Percentiles rank a stretch among this genome's conserved stretches.
Evolutionary conservation across 2,329 filamentous ascomycete species (phyloP).

Genomic region (Cytospora schulzeri): DNA sequence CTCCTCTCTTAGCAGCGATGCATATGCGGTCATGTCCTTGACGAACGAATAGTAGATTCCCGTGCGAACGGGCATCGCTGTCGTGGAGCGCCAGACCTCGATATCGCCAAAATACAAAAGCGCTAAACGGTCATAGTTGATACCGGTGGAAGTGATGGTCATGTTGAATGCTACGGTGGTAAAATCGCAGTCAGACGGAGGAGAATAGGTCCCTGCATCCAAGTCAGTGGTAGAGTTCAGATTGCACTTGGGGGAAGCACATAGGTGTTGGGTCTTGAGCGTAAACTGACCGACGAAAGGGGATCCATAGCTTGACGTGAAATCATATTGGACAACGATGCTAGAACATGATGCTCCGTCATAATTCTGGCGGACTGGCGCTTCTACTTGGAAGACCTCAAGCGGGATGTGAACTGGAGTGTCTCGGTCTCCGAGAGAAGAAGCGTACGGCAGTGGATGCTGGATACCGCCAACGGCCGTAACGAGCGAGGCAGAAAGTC

Average conservation of each 20-base stretch:
- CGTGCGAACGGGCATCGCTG: constrained; percentile 65
- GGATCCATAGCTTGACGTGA: constrained; percentile 69
- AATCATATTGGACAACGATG: constrained; percentile 68
- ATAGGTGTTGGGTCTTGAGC: background rate
- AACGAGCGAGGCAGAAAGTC: background rate
- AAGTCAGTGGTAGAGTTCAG: constrained; percentile 6
- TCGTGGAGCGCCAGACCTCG: constrained; percentile 82
- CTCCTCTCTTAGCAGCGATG: constrained; percentile 66
- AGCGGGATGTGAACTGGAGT: constrained; percentile 41
- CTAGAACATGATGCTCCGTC: constrained; percentile 47
- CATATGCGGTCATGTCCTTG: constrained; percentile 76
- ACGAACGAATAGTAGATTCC: constrained; percentile 76
- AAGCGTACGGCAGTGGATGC: constrained; percentile 15
- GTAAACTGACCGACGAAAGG: constrained; percentile 66
- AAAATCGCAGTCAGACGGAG: constrained; percentile 67
- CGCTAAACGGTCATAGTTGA: constrained; percentile 76
- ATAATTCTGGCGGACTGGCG: constrained; percentile 54
- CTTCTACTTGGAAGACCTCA: constrained; percentile 71
- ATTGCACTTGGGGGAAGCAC: background rate
- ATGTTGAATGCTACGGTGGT: constrained; percentile 78
- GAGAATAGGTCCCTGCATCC: constrained; percentile 60
- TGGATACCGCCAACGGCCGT: background rate
- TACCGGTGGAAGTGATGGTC: constrained; percentile 69
- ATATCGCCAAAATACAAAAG: constrained; percentile 74
- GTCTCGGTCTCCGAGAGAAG: constrained; percentile 26